Conservation (phyloP, 805 yeast species). For the Metschnikowia shivogae region DNA sequence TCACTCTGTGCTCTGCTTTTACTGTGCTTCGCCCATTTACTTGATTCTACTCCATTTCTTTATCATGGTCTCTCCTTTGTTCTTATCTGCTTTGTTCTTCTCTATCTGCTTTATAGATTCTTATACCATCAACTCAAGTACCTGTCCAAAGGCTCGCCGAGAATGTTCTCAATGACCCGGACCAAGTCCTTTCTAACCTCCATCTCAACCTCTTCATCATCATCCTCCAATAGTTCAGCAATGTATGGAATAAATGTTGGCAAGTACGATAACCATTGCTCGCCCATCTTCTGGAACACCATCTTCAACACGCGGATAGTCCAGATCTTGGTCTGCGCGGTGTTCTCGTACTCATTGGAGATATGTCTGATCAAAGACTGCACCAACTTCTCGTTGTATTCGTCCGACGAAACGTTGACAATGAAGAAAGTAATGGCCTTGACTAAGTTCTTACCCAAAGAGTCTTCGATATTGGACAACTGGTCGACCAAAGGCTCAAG, state of each 20-base stretch:
- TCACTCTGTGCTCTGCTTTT: too few species aligned
- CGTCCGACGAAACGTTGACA: conserved; percentile 59
- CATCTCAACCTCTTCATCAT: conserved; percentile 85
- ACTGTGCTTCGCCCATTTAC: too few species aligned
- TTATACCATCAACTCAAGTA: conserved; percentile 45
- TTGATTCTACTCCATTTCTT: too few species aligned
- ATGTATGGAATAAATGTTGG: conserved; percentile 95
- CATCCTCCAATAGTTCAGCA: conserved; percentile 94
- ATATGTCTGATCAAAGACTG: conserved; percentile 33
- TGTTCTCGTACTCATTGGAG: conserved; percentile 42
- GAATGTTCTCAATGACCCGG: conserved; percentile 82
- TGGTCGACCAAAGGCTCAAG: conserved; percentile 62
- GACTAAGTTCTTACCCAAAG: conserved; percentile 75
- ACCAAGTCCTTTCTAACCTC: conserved; percentile 90
- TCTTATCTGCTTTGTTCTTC: too few species aligned
- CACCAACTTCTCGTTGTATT: conserved; percentile 64
- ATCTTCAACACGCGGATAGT: conserved; percentile 74
- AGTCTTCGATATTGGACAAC: conserved; percentile 61
- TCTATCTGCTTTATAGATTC: too few species aligned
- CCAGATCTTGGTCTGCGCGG: conserved; percentile 75
- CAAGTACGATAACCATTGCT: conserved; percentile 83
- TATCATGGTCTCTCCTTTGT: too few species aligned
- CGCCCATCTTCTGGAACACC: conserved; percentile 88
- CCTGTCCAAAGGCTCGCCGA: conserved; percentile 93
- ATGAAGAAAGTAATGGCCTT: conserved; percentile 77